Percentiles rank a stretch among this genome's conserved stretches.
Evolutionary conservation across 306 rosid species (phyloP).

Genomic region (Chamaecrista fasciculata): DNA sequence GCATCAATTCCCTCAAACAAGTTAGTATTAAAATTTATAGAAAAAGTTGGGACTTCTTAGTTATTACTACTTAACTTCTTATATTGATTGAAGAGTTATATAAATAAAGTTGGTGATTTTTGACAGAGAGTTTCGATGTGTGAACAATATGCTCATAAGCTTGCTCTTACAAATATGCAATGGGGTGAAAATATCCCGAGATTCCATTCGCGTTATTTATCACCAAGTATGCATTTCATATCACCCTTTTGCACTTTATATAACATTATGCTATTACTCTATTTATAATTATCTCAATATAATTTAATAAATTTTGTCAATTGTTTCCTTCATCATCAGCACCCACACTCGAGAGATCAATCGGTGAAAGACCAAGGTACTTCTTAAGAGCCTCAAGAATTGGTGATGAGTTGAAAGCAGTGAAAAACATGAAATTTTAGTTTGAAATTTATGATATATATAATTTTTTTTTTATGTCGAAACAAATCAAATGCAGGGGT

Average conservation of each 20-base stretch:
- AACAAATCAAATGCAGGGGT: slow-evolving; percentile 36
- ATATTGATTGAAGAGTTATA: not conserved
- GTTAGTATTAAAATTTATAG: slow-evolving; percentile 36
- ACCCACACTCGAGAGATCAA: slow-evolving; percentile 31
- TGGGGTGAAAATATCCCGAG: slow-evolving; percentile 61
- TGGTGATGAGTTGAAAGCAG: too few species aligned
- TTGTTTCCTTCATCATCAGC: slow-evolving; percentile 35
- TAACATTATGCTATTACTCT: not conserved
- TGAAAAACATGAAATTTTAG: too few species aligned
- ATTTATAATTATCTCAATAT: not conserved
- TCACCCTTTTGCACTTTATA: not conserved
- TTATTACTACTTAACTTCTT: too few species aligned
- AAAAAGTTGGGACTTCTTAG: too few species aligned
- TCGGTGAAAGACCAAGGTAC: slow-evolving; percentile 38
- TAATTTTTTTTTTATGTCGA: slow-evolving; percentile 1
- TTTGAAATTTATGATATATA: not conserved
- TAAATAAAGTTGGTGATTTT: slow-evolving; percentile 24
- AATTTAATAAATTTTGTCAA: not conserved
- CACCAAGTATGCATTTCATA: slow-evolving; percentile 45
- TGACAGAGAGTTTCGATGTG: slow-evolving; percentile 61
- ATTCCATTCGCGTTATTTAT: slow-evolving; percentile 51
- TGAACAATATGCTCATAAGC: slow-evolving; percentile 61
- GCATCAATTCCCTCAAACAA: slow-evolving; percentile 69
- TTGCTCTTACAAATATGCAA: slow-evolving; percentile 50
- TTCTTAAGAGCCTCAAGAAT: not conserved